Evolutionary conservation across 768 basidiomycete species (phyloP), one percentile per base, ranked within the genome.

Genomic region (Butyriboletus loyo): DNA sequence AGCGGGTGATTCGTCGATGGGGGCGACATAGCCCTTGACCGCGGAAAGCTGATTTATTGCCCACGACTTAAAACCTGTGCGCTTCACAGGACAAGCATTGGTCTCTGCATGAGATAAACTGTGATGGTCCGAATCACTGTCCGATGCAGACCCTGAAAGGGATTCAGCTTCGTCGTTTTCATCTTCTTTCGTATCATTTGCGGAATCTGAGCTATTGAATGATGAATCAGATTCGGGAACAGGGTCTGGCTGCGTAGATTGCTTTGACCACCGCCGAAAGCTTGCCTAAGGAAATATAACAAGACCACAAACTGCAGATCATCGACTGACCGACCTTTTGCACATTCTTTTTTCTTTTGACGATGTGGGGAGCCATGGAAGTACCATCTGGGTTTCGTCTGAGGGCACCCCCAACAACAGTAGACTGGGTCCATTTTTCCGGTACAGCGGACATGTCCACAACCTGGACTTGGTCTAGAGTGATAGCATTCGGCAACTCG

Each of bases 1-100:
- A 14, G 63, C 25, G 19, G 55, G 49, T 53, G 52, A 48, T 25
- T 58, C 49, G 41, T 56, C 46, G 25, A 55, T n/a, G 3, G 58
- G 52, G 3, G 46, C 43, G 9, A 60, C 44, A 41, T 79, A 74
- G 36, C 66, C 68, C 58, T 81, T 82, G 19, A 71, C 78, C 4
- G 59, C 63, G 46, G 75, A 83, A 46, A 90, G 77, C 64, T 97
- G 93, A 49, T 86, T 81, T 55, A 85, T 65, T 0, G 94, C 95
- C 95, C 95, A 97, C 36, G 85, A 77, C 66, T 97, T 97, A 80
- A 97, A 98, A 7, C 82, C 80, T 4, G 73, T 61, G 27, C 66
- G 83, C 60, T 72, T 76, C 45, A 58, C 67, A 15, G 62, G 59
- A 14, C 56, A 24, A 24, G 65, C 60, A 5, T 66, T 56, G 15